phyloP scores from a whole-genome alignment of 345 rosid species.

The Salix arbutifolia region DNA sequence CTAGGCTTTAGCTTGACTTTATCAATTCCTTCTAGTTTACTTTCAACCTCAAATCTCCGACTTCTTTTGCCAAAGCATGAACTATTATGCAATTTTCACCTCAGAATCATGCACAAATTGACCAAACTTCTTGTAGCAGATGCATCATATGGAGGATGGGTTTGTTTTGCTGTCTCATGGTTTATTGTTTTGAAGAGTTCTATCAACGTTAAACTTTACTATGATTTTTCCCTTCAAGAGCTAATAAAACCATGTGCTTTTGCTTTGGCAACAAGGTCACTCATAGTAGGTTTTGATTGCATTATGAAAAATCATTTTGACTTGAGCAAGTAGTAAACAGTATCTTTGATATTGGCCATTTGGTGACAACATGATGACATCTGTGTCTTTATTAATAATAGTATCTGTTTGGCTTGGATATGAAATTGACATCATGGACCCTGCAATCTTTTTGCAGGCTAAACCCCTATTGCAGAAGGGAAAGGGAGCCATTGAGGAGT shows the following conservation, averaged over 20 bases:
- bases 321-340: not conserved
- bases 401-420: not conserved
- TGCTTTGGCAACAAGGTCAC: not conserved
- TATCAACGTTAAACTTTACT: not conserved
- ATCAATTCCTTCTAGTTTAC: not conserved
- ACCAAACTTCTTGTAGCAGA: not conserved
- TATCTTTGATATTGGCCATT: not conserved
- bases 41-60: not conserved
- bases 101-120: not conserved
- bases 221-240: not conserved
- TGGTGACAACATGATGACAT: not conserved
- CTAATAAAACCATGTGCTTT: not conserved
- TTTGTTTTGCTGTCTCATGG: not conserved
- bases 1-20: not conserved
- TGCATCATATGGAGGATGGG: not conserved
- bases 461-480: conserved; percentile 70
- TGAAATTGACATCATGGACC: not conserved
- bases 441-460: conserved; percentile 43
- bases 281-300: not conserved
- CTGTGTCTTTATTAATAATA: not conserved
- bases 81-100: not conserved
- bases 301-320: not conserved
- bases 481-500: conserved; percentile 52
- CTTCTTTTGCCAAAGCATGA: not conserved
- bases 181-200: not conserved